These are phyloP conservation scores for Pythium oligandrum DNA, from an alignment of 352 stramenopile species.

Conservation along the genomic window DNA sequence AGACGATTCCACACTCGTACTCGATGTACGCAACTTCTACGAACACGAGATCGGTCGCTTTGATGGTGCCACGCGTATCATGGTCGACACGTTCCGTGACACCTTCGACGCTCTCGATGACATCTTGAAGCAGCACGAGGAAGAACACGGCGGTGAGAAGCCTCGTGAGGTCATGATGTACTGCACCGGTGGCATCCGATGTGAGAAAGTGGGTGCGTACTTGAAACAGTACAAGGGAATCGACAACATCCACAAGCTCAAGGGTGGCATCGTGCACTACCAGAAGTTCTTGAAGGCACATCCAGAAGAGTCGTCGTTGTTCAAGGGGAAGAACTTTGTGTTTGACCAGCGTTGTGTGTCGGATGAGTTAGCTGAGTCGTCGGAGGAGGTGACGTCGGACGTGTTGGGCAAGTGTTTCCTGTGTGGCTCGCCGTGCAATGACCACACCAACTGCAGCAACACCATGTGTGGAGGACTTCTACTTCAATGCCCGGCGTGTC, in stretches of 20 bases:
- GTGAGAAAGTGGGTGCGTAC: slow-evolving; percentile 65
- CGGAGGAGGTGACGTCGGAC: slow-evolving; percentile 51
- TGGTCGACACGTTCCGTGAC: slow-evolving; percentile 60
- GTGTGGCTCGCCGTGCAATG: slow-evolving; percentile 47
- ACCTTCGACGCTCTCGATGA: slow-evolving; percentile 48
- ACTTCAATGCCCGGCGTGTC: slow-evolving; percentile 3
- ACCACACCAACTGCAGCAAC: slow-evolving; percentile 53
- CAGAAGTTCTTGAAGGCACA: slow-evolving; percentile 42
- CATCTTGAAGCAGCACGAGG: slow-evolving; percentile 32
- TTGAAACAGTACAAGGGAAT: slow-evolving; percentile 52
- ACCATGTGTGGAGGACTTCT: slow-evolving; percentile 1
- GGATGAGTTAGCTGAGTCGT: slow-evolving; percentile 16
- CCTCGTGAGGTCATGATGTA: slow-evolving; percentile 53
- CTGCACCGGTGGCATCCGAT: slow-evolving; percentile 61
- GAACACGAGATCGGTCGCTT: slow-evolving; percentile 55
- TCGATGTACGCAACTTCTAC: slow-evolving; percentile 56
- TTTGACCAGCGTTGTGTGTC: slow-evolving; percentile 71
- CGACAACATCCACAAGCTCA: slow-evolving; percentile 46
- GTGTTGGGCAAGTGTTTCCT: slow-evolving; percentile 61
- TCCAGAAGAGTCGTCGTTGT: slow-evolving; percentile 22
- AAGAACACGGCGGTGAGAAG: slow-evolving; percentile 26
- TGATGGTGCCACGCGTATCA: slow-evolving; percentile 42
- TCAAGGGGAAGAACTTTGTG: slow-evolving; percentile 69
- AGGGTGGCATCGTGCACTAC: slow-evolving; percentile 64
- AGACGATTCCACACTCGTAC: slow-evolving; percentile 24